Base-by-base conservation (phyloP, 495 filamentous ascomycete species). In the Amphirosellinia nigrospora region DNA sequence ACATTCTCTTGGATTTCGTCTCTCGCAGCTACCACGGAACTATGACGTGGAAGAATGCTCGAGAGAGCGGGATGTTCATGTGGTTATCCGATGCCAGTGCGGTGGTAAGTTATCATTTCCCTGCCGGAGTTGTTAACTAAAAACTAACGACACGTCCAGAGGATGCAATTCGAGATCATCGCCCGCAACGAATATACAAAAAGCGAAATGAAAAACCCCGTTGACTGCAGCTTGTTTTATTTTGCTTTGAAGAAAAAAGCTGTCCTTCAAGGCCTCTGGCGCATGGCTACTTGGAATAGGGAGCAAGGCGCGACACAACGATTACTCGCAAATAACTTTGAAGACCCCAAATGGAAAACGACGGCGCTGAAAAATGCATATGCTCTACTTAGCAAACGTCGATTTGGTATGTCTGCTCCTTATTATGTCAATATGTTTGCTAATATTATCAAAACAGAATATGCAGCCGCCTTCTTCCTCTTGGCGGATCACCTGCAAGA, bases 341-440 rank as follows among this genome's bases (percentile, higher is more conserved):
- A 88, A 5, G 92, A 97, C 66, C 82, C 87, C 13, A 89, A 92
- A 71, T 97, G 96, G 94, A 92, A 88, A 81, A 97, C 93, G 2
- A 90, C 93, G 3, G 96, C 96, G 13, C 79, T 96, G 68, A 99
- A 99, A 80, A 99, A 99, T 75, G 96, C 96, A 2, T 99, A 97
- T 80, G 94, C 95, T n/a, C 78, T 99, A 68, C 90, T 98, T 77
- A 95, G 94, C 52, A 96, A 94, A 80, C 89, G 92, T 45, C 86
- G 96, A 74, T 97, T 96, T 80, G 91, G 92, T 94, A 80, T 72
- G 86, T 62, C 41, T 38, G n/a, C 9, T 34, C 16, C 7, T 30
- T 10, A 48, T 69, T 11, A 32, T 16, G 3, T 72, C 13, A 30
- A 13, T 2, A 53, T 32, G 21, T 26, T 19, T 72, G 64, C 41